Percentiles rank a stretch among this genome's conserved stretches.
Conservation (phyloP, 179 eudicot species). For the Carnegiea gigantea region DNA sequence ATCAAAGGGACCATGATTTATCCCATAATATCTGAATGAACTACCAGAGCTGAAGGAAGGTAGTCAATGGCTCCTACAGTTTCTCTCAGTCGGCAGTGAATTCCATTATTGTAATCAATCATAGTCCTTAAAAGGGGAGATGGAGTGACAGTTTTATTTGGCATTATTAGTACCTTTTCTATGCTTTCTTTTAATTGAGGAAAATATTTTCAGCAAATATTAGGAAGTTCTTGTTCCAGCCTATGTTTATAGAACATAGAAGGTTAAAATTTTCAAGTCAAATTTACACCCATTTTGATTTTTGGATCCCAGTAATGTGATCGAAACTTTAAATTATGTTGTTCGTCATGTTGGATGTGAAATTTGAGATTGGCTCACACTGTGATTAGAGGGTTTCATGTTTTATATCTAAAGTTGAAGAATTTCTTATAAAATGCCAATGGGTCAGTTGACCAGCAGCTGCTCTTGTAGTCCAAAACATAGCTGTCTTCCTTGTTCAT, state of each 20-base stretch:
- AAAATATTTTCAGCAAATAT: neutral
- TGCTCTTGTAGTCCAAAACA: neutral
- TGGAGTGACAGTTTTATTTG: neutral
- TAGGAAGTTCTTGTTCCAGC: no score
- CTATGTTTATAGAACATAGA: neutral
- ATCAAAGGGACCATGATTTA: neutral
- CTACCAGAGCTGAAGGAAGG: neutral
- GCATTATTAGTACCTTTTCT: neutral
- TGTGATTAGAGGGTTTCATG: neutral
- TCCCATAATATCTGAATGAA: neutral
- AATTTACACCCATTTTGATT: neutral
- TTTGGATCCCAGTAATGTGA: neutral
- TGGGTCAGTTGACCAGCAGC: neutral
- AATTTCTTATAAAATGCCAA: neutral
- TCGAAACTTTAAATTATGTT: neutral
- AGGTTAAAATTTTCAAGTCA: neutral
- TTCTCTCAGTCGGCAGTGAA: neutral
- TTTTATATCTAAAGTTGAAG: neutral
- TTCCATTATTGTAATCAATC: neutral
- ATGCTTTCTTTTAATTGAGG: neutral
- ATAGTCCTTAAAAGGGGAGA: neutral
- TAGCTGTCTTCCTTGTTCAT: neutral
- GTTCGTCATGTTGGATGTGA: neutral
- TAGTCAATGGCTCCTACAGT: neutral
- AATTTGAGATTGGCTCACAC: neutral